Evolutionary conservation across 805 yeast genomes (phyloP), one percentile per base, ranked within the genome.

Genomic region (Diddensiella santjacobensis): DNA sequence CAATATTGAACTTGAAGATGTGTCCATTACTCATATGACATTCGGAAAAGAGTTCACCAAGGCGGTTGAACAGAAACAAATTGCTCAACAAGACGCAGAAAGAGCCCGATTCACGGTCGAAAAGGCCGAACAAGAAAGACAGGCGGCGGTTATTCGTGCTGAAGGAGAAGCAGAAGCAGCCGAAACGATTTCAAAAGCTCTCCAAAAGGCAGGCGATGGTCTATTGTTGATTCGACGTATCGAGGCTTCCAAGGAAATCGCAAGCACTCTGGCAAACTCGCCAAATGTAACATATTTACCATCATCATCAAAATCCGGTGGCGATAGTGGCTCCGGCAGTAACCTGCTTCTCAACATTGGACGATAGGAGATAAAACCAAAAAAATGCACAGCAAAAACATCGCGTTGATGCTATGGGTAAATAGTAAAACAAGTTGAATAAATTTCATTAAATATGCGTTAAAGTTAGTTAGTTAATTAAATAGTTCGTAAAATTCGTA

Each of bases 131-230:
- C 99, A 93, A 72, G 98, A 91, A 69, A 81, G 96, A 65, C 90
- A 85, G 68, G 99, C 98, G 1, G 74, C 87, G 42, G 88, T 93
- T 60, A 90, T 93, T 58, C 81, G 98, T 62, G 99, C 99, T 23
- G 99, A 93, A 71, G 99, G 98, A 71, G 99, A 93, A 72, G 99
- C 99, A 44, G 98, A 93, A 69, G 88, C 96, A 50, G 99, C 99
- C 2, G 98, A 93, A 52, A 82, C 82, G 52, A 93, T 93, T 54
- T 88, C 96, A 30, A 87, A 83, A 69, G 97, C 98, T 3, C 78
- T 93, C 57, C 80, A 83, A 47, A 90, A 89, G 72, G 89, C 95
- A 20, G 99, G 99, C 67, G 98, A 93, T 64, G 98, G 98, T 57
- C 75, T 93, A 58, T 75, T 93, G 64, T 78, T 87, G 73, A 90